Base-by-base conservation (phyloP, 768 basidiomycete species). In the Mycena vitilis region DNA sequence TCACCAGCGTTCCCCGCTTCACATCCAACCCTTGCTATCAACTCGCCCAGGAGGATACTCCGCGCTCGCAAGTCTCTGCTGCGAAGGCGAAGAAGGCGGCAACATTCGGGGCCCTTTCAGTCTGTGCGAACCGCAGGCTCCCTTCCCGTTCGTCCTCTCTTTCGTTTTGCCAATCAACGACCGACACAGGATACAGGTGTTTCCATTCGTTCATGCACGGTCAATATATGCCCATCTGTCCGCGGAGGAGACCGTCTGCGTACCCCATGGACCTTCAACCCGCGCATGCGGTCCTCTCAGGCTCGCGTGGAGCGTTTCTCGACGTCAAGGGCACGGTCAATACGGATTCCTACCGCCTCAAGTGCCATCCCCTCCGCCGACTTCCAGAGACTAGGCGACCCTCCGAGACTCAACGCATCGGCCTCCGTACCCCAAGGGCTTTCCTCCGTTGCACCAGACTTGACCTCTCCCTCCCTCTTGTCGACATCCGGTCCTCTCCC, bases 51-150 rank as follows among this genome's bases (percentile, higher is more conserved):
- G 49, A 44, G 52, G 22, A 52, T 40, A 37, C 40, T 16, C 34
- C 51, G 44, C 58, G 44, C n/a, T 37, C 51, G 45, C 47, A 44
- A 22, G 38, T 22, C 18, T 20, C 18, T 30, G 30, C 30, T 36
- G 30, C 47, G 30, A 49, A 37, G 59, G 18, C 66, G n/a, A 71
- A 61, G 55, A 71, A 71, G 38, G 71, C 67, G 5, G 70, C 59
- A n/a, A 58, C 63, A 2, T 72, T 72, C 37, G 49, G 67, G 15
- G 22, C 25, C 18, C 67, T 72, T 30, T 72, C 71, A 30, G 56
- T 38, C 18, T 72, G 63, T 38, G 60, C 55, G 20, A 62, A 49
- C 15, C 60, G 60, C 42, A 25, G 67, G 49, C 30, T 60, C 1
- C 71, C 67, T 49, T 72, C 71, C 23, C 64, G 71, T 72, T n/a